Conservation (phyloP, 805 yeast genomes). For the Barnettozyma sucrosica region DNA sequence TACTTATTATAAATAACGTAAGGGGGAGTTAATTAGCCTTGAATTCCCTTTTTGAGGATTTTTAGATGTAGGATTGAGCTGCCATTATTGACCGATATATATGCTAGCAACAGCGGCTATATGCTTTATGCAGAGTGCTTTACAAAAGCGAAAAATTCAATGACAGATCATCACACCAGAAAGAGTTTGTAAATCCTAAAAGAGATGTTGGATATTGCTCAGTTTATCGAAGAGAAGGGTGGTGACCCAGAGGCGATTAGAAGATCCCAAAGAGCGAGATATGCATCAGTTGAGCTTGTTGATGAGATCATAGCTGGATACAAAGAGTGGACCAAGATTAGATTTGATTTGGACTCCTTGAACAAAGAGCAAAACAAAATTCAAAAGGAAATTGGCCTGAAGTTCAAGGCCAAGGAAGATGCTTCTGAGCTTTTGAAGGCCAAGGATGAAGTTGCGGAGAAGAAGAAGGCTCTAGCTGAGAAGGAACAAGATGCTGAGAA, state of each 20-base stretch:
- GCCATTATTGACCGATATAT: no score
- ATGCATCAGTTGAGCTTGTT: slow-evolving; percentile 88
- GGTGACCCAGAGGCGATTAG: slow-evolving; percentile 90
- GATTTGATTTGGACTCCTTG: slow-evolving; percentile 83
- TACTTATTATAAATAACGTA: no score
- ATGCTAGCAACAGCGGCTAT: not conserved
- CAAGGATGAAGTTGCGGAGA: slow-evolving; percentile 67
- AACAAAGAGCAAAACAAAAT: slow-evolving; percentile 85
- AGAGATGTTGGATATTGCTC: slow-evolving; percentile 82
- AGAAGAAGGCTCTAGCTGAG: slow-evolving; percentile 61
- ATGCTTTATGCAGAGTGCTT: not conserved
- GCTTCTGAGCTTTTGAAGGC: slow-evolving; percentile 76
- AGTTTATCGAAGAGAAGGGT: slow-evolving; percentile 93
- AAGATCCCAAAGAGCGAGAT: slow-evolving; percentile 89
- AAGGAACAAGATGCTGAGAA: slow-evolving; percentile 77
- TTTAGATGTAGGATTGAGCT: no score
- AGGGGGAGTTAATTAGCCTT: no score
- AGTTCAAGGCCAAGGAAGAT: slow-evolving; percentile 93
- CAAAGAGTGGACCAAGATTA: slow-evolving; percentile 85
- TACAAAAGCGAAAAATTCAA: not conserved
- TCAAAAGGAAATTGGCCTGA: slow-evolving; percentile 90
- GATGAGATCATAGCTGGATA: slow-evolving; percentile 92
- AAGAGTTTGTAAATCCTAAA: not conserved
- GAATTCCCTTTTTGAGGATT: no score
- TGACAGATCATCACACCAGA: not conserved